Percentiles rank a stretch among this genome's conserved stretches.
Conservation (phyloP, 768 basidiomycete genomes). For the Mycena vitilis region DNA sequence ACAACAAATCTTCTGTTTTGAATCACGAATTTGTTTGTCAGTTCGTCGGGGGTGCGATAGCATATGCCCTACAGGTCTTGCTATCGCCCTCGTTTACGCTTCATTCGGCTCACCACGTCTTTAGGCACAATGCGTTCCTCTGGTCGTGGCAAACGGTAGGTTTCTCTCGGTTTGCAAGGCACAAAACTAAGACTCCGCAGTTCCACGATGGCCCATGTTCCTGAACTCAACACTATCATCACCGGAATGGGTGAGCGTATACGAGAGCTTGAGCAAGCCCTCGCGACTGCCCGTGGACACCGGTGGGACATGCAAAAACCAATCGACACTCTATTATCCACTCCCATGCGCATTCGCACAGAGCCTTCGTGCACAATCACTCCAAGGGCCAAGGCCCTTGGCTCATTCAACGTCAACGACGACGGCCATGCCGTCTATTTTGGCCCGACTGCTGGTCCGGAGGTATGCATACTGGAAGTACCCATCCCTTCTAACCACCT, state of each 20-base stretch:
- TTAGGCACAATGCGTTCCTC: conserved; percentile 47
- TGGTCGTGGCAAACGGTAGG: conserved; percentile 45
- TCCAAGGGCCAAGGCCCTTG: conserved; percentile 49
- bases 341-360: background rate
- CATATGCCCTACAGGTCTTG: conserved; percentile 44
- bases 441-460: conserved; percentile 61
- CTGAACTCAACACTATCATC: conserved; percentile 50
- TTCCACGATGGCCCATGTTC: conserved; percentile 52
- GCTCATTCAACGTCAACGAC: conserved; percentile 57
- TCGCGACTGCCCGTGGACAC: conserved; percentile 41
- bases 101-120: conserved; percentile 27
- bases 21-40: background rate
- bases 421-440: conserved; percentile 61
- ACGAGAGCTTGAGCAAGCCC: conserved; percentile 53
- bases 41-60: conserved; percentile 46
- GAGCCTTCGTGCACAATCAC: conserved; percentile 14
- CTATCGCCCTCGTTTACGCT: conserved; percentile 18
- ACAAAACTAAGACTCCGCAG: conserved; percentile 38
- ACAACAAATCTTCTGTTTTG: too few species aligned
- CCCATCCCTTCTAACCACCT: background rate
- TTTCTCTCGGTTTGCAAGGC: background rate
- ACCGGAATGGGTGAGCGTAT: conserved; percentile 55
- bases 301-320: conserved; percentile 7
- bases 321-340: background rate
- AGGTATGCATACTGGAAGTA: too few species aligned